Conservation (phyloP, 371 early-diverging fungal genomes). For the Amoeboaphelidium protococcarum region DNA sequence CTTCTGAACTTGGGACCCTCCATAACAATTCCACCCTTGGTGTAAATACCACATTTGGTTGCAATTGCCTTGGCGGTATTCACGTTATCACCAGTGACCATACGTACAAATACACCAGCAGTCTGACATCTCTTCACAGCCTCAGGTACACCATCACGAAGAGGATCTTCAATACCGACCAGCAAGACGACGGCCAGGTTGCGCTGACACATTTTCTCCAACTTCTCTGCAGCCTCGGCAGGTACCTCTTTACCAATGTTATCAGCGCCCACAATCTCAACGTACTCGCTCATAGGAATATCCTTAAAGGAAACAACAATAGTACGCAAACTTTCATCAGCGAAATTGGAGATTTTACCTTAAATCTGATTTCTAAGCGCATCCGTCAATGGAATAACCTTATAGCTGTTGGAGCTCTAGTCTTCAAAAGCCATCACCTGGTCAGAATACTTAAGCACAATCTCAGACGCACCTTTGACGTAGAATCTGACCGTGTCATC, state of each 20-base stretch:
- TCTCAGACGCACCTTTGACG: constrained; percentile 65
- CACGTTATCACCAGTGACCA: constrained; percentile 91
- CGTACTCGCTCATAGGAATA: constrained; percentile 21
- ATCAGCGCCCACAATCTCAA: constrained; percentile 2
- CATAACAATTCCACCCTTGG: constrained; percentile 48
- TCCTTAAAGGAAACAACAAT: constrained; percentile 57
- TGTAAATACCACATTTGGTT: constrained; percentile 53
- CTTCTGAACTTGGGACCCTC: constrained; percentile 64
- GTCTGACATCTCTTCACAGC: constrained; percentile 47
- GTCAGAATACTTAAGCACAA: constrained; percentile 32
- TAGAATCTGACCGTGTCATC: constrained; percentile 23
- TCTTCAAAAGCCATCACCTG: constrained; percentile 1
- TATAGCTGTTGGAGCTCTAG: neutral
- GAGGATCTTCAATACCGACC: constrained; percentile 76
- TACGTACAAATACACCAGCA: constrained; percentile 78
- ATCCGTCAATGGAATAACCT: constrained; percentile 17
- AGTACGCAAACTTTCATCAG: constrained; percentile 60
- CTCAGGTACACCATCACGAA: constrained; percentile 57
- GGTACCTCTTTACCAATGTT: constrained; percentile 4
- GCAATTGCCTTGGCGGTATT: constrained; percentile 73
- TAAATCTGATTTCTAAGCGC: constrained; percentile 24
- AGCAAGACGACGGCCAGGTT: constrained; percentile 35
- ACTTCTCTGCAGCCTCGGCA: neutral
- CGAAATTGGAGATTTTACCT: constrained; percentile 35
- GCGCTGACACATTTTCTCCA: constrained; percentile 4